phyloP scores from a whole-genome alignment of 306 rosid species.

The Spatholobus suberectus region DNA sequence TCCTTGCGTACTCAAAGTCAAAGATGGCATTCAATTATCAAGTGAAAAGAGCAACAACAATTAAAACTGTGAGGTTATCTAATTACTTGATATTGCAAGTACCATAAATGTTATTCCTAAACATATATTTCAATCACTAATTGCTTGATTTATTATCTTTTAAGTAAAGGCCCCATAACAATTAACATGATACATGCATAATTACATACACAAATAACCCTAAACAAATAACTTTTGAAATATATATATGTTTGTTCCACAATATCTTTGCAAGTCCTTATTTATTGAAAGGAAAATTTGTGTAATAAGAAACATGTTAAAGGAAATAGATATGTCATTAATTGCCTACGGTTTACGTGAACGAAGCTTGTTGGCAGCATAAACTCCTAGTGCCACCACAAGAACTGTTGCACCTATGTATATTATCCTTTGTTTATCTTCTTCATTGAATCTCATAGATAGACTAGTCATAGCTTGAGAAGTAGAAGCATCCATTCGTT shows the following conservation, averaged over 20 bases:
- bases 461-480: conserved; percentile 42
- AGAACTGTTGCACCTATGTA: conserved; percentile 46
- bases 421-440: conserved; percentile 47
- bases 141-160: not conserved
- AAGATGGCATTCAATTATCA: no score
- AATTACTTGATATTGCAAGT: not conserved
- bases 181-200: not conserved
- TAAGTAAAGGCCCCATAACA: not conserved
- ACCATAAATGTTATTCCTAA: not conserved
- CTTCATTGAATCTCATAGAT: conserved; percentile 40
- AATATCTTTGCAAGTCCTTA: not conserved
- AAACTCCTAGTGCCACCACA: conserved; percentile 45
- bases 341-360: conserved; percentile 26
- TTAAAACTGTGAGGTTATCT: not conserved
- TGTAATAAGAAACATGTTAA: not conserved
- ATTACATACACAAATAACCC: not conserved
- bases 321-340: not conserved
- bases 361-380: conserved; percentile 53
- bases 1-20: no score
- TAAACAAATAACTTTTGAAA: not conserved
- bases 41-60: not conserved
- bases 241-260: not conserved
- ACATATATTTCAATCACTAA: no score
- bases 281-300: conserved; percentile 23
- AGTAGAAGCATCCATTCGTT: conserved; percentile 42